These are phyloP conservation scores for Mimosa bimucronata DNA, from an alignment of 306 rosid species.

Conservation along the genomic window DNA sequence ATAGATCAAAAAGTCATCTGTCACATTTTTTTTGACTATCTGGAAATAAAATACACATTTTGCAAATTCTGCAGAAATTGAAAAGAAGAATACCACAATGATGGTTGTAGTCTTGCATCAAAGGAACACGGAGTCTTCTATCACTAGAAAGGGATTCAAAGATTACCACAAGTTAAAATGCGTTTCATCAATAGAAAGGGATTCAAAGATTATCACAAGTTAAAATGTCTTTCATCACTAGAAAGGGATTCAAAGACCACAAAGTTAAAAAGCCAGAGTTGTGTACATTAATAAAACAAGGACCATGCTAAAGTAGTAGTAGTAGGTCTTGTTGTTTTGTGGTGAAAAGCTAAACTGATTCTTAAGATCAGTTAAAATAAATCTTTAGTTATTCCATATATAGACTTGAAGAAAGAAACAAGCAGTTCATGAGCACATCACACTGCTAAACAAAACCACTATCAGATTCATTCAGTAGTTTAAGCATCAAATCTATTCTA, in stretches of 20 bases:
- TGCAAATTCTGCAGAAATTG: neutral
- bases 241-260: slow-evolving; percentile 13
- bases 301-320: no score
- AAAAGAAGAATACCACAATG: slow-evolving; percentile 24
- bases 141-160: no score
- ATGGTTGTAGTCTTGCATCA: neutral
- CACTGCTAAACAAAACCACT: slow-evolving; percentile 5
- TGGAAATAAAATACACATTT: slow-evolving; percentile 22
- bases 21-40: slow-evolving; percentile 5
- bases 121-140: slow-evolving; percentile 9
- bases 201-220: no score
- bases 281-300: slow-evolving; percentile 6
- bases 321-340: no score
- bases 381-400: slow-evolving; percentile 11
- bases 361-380: neutral
- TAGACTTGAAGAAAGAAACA: no score
- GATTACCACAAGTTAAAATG: no score
- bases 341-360: no score
- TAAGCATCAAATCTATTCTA: neutral
- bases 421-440: slow-evolving; percentile 8
- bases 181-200: no score
- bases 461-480: neutral
- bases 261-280: neutral
- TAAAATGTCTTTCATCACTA: no score
- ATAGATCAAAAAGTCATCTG: slow-evolving; percentile 21